Conservation (phyloP, 139 green algal genomes). For the Volvox reticuliferus region DNA sequence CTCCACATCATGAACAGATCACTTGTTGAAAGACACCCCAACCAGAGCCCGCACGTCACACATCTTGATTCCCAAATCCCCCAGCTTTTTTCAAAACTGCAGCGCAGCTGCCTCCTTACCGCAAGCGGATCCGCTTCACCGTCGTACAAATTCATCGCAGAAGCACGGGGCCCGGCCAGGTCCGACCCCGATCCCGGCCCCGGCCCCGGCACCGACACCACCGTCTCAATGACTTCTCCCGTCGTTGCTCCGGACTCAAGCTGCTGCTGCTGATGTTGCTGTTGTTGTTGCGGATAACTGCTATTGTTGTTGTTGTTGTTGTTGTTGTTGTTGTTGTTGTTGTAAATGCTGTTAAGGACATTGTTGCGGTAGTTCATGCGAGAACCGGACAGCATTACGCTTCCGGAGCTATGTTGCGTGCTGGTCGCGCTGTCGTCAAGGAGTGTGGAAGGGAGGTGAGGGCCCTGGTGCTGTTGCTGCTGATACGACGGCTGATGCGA, state of each 20-base stretch:
- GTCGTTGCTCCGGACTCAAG: background rate
- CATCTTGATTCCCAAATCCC: too few relatives aligned
- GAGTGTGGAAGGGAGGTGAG: background rate
- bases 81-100: too few relatives aligned
- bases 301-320: background rate
- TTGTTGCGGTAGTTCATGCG: background rate
- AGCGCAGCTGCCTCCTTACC: background rate
- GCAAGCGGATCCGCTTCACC: slow-evolving; percentile 4
- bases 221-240: background rate
- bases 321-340: slow-evolving; percentile 2
- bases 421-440: background rate
- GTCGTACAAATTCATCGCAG: background rate
- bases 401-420: background rate
- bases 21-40: too few relatives aligned
- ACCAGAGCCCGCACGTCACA: too few relatives aligned
- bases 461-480: background rate
- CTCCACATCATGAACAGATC: too few relatives aligned
- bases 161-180: background rate
- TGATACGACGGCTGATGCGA: background rate
- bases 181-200: background rate
- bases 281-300: background rate
- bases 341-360: background rate
- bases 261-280: background rate
- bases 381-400: background rate
- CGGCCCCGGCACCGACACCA: background rate